Conservation (phyloP, 2,329 filamentous ascomycete species). For the Cordyceps tenuipes region DNA sequence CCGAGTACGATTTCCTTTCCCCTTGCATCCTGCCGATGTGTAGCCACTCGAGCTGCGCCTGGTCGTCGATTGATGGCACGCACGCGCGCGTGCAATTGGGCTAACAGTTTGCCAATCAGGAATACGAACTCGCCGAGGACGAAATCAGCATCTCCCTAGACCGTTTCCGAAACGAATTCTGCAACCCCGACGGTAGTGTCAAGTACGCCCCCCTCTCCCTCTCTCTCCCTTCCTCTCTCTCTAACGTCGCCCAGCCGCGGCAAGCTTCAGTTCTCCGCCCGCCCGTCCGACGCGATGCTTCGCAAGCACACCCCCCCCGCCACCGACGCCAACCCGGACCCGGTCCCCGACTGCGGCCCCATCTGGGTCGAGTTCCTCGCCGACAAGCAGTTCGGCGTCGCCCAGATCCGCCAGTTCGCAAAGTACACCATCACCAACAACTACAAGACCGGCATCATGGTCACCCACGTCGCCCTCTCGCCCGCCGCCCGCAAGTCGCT, state of each 20-base stretch:
- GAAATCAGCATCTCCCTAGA: conserved; percentile 81
- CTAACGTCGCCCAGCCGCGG: conserved; percentile 52
- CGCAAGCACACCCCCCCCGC: conserved; percentile 70
- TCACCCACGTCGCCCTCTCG: conserved; percentile 75
- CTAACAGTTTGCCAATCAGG: conserved; percentile 43
- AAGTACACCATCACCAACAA: conserved; percentile 70
- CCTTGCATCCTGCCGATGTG: no score
- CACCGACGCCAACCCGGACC: conserved; percentile 60
- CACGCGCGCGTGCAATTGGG: not conserved
- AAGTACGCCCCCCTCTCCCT: conserved; percentile 44
- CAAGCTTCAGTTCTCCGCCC: conserved; percentile 80
- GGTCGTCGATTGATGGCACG: not conserved
- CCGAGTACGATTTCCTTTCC: conserved; percentile 50
- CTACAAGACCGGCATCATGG: conserved; percentile 85
- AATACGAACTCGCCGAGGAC: conserved; percentile 84
- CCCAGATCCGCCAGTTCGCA: conserved; percentile 85
- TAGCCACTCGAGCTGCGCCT: not conserved
- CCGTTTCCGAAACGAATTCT: conserved; percentile 68
- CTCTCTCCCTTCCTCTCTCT: not conserved
- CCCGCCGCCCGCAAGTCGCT: conserved; percentile 83
- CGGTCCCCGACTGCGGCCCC: conserved; percentile 67
- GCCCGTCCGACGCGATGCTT: conserved; percentile 76
- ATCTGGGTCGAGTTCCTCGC: conserved; percentile 90
- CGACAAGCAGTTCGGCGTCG: conserved; percentile 75
- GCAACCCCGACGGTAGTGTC: conserved; percentile 62